phyloP scores from a whole-genome alignment of 495 filamentous ascomycete species.

The Penicillium bialowiezense region DNA sequence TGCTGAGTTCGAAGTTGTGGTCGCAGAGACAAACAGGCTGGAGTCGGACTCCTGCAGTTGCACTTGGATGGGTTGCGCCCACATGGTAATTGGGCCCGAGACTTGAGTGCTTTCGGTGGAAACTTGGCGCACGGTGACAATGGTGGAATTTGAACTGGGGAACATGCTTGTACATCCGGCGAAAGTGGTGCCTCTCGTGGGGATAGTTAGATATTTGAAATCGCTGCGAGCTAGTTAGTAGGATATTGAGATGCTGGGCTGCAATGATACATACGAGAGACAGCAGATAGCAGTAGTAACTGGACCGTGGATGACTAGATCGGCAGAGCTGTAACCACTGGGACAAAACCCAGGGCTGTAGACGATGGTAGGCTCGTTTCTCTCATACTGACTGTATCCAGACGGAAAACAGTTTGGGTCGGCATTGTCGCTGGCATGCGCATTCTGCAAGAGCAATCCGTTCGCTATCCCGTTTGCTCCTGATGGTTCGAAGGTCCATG shows the following conservation, averaged over 20 bases:
- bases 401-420: conserved; percentile 13
- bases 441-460: conserved; percentile 21
- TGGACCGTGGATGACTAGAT: conserved; percentile 4
- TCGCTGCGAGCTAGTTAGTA: not conserved
- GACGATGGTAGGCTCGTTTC: not conserved
- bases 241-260: too few relatives aligned
- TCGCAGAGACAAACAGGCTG: conserved; percentile 7
- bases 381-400: conserved; percentile 8
- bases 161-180: conserved; percentile 7
- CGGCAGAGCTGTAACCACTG: conserved; percentile 17
- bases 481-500: conserved; percentile 17
- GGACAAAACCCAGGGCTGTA: conserved; percentile 22
- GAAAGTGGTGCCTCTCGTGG: not conserved
- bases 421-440: not conserved
- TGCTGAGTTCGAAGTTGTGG: not conserved
- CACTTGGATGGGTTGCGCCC: conserved; percentile 21
- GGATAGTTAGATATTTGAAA: not conserved
- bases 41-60: conserved; percentile 3
- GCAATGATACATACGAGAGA: conserved; percentile 16
- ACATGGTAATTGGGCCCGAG: conserved; percentile 24
- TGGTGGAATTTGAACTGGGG: not conserved
- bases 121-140: conserved; percentile 7
- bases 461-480: not conserved
- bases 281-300: conserved; percentile 19
- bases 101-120: conserved; percentile 3